Percentiles rank a stretch among this genome's conserved stretches.
Conservation (phyloP, 139 green algal species). For the Yamagishiella unicocca region DNA sequence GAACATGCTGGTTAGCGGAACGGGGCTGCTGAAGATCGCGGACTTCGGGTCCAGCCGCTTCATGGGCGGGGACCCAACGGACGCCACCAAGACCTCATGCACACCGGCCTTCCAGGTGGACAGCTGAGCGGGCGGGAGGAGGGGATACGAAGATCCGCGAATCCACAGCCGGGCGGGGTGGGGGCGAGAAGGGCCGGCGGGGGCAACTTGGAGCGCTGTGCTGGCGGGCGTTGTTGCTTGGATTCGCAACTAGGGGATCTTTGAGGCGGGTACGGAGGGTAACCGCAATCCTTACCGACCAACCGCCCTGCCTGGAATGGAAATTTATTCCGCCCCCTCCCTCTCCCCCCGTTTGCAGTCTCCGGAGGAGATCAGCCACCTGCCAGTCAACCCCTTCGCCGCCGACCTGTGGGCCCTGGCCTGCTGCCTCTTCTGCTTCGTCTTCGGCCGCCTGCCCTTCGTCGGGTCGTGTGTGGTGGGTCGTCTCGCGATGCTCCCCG, state of each 20-base stretch:
- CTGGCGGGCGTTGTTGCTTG: no score
- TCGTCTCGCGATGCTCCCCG: no score
- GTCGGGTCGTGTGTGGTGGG: slow-evolving; percentile 62
- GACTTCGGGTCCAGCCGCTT: slow-evolving; percentile 85
- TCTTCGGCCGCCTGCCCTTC: slow-evolving; percentile 81
- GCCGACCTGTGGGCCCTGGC: slow-evolving; percentile 90
- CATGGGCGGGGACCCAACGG: slow-evolving; percentile 38
- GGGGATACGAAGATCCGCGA: background rate
- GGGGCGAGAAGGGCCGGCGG: no score
- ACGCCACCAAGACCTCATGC: slow-evolving; percentile 51
- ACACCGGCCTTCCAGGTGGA: slow-evolving; percentile 56
- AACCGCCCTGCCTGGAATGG: no score
- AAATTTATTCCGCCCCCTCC: background rate
- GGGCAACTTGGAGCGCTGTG: no score
- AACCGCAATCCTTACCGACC: no score
- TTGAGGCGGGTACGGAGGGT: background rate
- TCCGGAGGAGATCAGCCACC: slow-evolving; percentile 35
- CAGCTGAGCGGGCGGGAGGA: background rate
- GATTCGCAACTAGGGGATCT: no score
- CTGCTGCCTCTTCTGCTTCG: slow-evolving; percentile 86
- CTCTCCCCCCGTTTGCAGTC: slow-evolving; percentile 1
- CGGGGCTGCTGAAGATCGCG: slow-evolving; percentile 88
- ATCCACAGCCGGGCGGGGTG: no score
- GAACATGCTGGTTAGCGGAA: slow-evolving; percentile 86
- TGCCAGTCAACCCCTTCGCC: slow-evolving; percentile 56